These are phyloP conservation scores for Plasmodium gallinaceum DNA, from an alignment of 169 alveolate genomes.

Conservation along the genomic window DNA sequence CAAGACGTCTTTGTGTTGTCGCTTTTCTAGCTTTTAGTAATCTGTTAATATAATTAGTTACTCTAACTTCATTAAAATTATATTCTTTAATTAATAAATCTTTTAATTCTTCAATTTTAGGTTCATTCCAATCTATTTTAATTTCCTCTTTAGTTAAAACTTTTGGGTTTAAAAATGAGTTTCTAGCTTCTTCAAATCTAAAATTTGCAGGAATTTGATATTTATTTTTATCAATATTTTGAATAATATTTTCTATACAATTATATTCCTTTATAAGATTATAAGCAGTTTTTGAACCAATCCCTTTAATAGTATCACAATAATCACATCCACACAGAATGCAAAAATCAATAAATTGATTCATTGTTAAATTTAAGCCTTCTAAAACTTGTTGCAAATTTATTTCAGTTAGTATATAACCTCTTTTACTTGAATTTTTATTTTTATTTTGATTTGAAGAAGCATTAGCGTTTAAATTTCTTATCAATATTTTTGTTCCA, in stretches of 20 bases:
- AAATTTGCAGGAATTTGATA: constrained; percentile 78
- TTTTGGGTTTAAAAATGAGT: constrained; percentile 85
- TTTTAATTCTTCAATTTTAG: constrained; percentile 86
- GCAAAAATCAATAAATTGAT: constrained; percentile 97
- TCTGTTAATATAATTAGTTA: constrained; percentile 82
- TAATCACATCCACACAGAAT: constrained; percentile 99
- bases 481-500: constrained; percentile 91
- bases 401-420: constrained; percentile 81
- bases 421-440: constrained; percentile 61
- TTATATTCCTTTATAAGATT: constrained; percentile 91
- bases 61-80: constrained; percentile 86
- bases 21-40: constrained; percentile 78
- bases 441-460: constrained; percentile 77
- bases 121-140: constrained; percentile 82
- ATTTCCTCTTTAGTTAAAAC: constrained; percentile 77
- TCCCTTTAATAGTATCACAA: constrained; percentile 94
- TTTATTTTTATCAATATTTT: constrained; percentile 81
- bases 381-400: constrained; percentile 85
- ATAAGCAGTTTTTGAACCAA: constrained; percentile 97
- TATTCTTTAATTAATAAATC: constrained; percentile 87
- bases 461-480: constrained; percentile 81
- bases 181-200: constrained; percentile 84
- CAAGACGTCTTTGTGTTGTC: constrained; percentile 80
- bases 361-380: constrained; percentile 89
- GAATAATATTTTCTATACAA: constrained; percentile 91